Base-by-base conservation (phyloP, 2,329 filamentous ascomycete species). In the Xylaria hypoxylon region DNA sequence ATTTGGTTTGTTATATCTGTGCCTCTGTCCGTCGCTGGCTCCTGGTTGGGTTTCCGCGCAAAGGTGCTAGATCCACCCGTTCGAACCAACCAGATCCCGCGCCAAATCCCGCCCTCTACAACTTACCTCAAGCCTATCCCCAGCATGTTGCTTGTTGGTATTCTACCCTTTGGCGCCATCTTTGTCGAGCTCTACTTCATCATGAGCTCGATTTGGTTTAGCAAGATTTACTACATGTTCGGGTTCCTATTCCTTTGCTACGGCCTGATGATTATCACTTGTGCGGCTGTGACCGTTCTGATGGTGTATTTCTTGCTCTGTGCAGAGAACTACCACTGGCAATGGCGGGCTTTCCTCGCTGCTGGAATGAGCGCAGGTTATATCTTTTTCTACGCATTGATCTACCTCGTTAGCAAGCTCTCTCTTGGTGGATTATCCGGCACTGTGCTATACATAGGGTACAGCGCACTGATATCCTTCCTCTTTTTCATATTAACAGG, bases 151-250 rank as follows among this genome's bases (percentile, higher is more conserved):
- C 86, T 98, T 24, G 95, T 96, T 26, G 96, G 96, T 59, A 90
- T 98, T 57, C 85, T 98, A 28, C 96, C 96, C 0, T 99, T 99
- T 75, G 94, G 92, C 52, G 95, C 96, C 68, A 98, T 99, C 77
- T 97, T 98, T 72, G 94, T 98, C 52, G 96, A 99, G 82, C 89
- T 99, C 2, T 98, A 97, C 86, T 98, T 98, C 81, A 97, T 99
- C 83, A 97, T 99, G 93, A 97, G 91, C 81, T 97, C 93, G 28
- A 95, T 99, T 77, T 99, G 96, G 96, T 97, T 96, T 81, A 95
- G 91, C 83, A 93, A 96, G 81, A 96, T 99, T 72, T 99, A 99
- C 85, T 99, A 99, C 86, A 99, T 99, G 96, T 99, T 99, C 75
- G 96, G 96, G 24, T 99, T 99, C 86, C 84, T 99, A 40, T 99